phyloP scores from a whole-genome alignment of 805 yeast genomes.

The Pichia occidentalis region DNA sequence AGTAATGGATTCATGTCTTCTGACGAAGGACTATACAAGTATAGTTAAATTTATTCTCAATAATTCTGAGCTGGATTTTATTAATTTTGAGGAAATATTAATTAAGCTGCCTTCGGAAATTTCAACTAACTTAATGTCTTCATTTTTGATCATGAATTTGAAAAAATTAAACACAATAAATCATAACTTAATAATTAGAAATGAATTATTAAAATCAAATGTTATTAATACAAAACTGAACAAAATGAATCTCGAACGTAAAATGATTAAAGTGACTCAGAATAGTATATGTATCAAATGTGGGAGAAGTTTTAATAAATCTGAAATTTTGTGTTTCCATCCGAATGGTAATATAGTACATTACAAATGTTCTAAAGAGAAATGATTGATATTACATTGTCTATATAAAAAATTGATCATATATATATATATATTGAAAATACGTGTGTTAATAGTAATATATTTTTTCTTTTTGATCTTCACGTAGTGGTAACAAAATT shows the following conservation, averaged over 20 bases:
- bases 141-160: conserved; percentile 40
- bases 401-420: background rate
- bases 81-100: conserved; percentile 34
- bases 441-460: too few relatives aligned
- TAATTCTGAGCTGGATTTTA: conserved; percentile 20
- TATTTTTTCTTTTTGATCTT: too few relatives aligned
- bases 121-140: conserved; percentile 36
- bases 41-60: conserved; percentile 28
- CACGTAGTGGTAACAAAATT: conserved; percentile 44
- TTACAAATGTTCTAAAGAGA: conserved; percentile 40
- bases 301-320: conserved; percentile 40
- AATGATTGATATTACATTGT: background rate
- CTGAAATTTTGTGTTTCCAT: conserved; percentile 41
- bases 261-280: conserved; percentile 34
- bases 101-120: conserved; percentile 46
- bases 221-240: conserved; percentile 37
- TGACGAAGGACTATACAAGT: conserved; percentile 11
- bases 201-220: conserved; percentile 49
- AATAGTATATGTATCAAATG: conserved; percentile 57
- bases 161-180: conserved; percentile 34
- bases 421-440: conserved; percentile 4
- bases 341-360: conserved; percentile 44
- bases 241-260: conserved; percentile 33
- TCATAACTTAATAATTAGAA: conserved; percentile 36
- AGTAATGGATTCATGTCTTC: conserved; percentile 37